Evolutionary conservation across 1,284 basidiomycete species (phyloP).

Genomic region (Rhodotorula mucilaginosa): DNA sequence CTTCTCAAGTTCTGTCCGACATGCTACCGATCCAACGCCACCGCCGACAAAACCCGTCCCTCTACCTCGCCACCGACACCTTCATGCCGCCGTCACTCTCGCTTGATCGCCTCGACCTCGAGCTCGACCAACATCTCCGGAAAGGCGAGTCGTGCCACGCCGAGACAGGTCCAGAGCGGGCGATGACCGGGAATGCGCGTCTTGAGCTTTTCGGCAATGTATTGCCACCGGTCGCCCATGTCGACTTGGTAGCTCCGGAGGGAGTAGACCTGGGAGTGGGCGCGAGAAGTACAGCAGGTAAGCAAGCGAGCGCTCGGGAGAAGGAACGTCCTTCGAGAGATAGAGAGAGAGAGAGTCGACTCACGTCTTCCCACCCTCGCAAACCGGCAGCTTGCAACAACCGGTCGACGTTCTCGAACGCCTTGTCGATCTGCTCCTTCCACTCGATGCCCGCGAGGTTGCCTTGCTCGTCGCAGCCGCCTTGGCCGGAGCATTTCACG

Average conservation of each 20-base stretch:
- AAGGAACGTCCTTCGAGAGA: no score
- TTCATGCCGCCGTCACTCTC: no score
- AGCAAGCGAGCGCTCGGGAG: no score
- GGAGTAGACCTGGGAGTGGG: background rate
- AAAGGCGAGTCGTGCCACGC: background rate
- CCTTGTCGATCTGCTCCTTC: background rate
- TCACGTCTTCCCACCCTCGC: background rate
- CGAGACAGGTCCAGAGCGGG: background rate
- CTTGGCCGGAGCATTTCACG: background rate
- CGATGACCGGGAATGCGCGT: background rate
- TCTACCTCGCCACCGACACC: no score
- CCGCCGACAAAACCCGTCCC: no score
- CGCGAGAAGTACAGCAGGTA: no score
- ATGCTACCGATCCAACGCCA: no score
- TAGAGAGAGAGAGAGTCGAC: no score
- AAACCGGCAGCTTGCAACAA: background rate
- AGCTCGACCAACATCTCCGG: background rate
- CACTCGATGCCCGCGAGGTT: background rate
- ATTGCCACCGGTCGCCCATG: background rate
- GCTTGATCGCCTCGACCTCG: background rate
- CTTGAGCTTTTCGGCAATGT: background rate
- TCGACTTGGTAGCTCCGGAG: background rate
- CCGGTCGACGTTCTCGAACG: background rate
- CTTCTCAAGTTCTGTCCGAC: no score
- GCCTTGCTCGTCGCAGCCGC: background rate